phyloP scores from a whole-genome alignment of 2,329 filamentous ascomycete species.

The Orbilia javanica region DNA sequence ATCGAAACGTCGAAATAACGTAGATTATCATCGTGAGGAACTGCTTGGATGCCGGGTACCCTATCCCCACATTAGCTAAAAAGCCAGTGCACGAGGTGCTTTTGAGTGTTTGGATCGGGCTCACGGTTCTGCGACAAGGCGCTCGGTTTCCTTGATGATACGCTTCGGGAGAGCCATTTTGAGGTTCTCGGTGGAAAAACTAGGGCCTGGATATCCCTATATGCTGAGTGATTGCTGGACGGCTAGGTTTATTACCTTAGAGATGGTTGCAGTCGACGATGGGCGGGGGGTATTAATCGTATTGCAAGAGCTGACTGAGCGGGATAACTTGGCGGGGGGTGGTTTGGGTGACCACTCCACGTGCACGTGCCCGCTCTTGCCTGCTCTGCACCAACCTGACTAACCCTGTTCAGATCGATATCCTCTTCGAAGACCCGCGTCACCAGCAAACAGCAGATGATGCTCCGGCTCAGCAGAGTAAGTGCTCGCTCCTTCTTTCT shows the following conservation, averaged over 20 bases:
- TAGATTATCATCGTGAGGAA: slow-evolving; percentile 96
- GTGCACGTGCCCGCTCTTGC: background rate
- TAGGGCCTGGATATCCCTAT: background rate
- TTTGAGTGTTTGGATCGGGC: slow-evolving; percentile 63
- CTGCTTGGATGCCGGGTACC: slow-evolving; percentile 93
- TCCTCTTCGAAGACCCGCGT: background rate
- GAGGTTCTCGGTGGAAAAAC: slow-evolving; percentile 7
- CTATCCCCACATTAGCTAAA: slow-evolving; percentile 67
- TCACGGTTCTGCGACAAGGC: slow-evolving; percentile 95
- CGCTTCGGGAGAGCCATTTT: slow-evolving; percentile 86
- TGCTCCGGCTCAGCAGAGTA: background rate
- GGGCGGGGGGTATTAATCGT: background rate
- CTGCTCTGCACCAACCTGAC: too few species aligned
- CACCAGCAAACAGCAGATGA: background rate
- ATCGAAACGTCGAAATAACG: slow-evolving; percentile 99
- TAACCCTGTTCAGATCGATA: too few species aligned
- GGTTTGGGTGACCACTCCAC: background rate
- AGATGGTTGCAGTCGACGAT: background rate
- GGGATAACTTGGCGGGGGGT: background rate
- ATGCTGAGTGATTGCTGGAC: background rate
- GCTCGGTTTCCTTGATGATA: slow-evolving; percentile 98
- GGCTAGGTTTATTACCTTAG: background rate
- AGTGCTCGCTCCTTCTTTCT: background rate
- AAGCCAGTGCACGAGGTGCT: slow-evolving; percentile 13
- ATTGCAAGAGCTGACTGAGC: background rate